Evolutionary conservation across 208 protist genomes (phyloP), one percentile per base, ranked within the genome.

Genomic region (Trypanosoma rangeli): DNA sequence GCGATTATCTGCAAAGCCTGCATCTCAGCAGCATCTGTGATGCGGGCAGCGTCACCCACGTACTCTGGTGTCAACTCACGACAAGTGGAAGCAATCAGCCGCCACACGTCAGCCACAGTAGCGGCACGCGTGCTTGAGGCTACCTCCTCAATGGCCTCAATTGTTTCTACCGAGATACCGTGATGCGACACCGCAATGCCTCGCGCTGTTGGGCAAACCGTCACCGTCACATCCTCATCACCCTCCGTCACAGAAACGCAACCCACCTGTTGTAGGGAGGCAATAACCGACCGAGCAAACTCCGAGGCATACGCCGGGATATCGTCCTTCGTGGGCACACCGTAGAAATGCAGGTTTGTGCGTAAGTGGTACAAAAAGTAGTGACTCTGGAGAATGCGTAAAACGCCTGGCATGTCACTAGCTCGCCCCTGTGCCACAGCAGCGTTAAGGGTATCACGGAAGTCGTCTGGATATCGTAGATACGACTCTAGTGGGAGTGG

Each of bases 321-420:
- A 52, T 90, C 88, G 31, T 83, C 83, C 59, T 66, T 82, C 0
- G 75, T 73, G 3, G 87, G 80, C 18, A 96, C 79, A 22, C 82
- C 86, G 70, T 96, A 94, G 69, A 93, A 94, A 70, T 86, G 80
- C 20, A 86, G 66, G 50, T 94, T 91, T 7, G 80, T 74, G 54
- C 82, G 82, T 9, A 94, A 70, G 73, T 94, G 87, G 68, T 87
- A 74, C 18, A 94, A 78, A 66, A 94, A 88, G 77, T 96, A 96
- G 76, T 94, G 89, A 48, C 82, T 82, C 64, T 87, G 73, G 46
- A 96, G 74, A 39, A 94, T 80, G 29, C 87, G 85, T 54, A 96
- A 69, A 53, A 90, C 87, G 26, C 90, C 80, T 16, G 79, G 68
- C 68, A 83, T 90, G 68, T 64, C 83, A 31, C 15, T 29, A 28